Evolutionary conservation across 768 basidiomycete genomes (phyloP), one percentile per base, ranked within the genome.

Genomic region (Trametes coccinea): DNA sequence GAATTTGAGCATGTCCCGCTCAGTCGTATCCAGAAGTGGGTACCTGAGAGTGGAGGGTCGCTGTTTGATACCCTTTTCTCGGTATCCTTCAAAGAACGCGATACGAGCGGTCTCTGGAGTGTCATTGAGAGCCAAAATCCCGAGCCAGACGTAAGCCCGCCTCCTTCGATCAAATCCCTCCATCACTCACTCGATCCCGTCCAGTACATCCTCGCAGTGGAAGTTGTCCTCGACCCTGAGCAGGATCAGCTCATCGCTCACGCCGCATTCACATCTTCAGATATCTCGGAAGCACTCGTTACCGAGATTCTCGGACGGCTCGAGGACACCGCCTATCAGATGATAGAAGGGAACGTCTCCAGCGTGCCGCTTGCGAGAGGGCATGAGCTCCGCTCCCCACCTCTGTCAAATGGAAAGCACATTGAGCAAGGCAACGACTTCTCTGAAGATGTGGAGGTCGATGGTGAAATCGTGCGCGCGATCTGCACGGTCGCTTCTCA

Each of bases 11-110:
- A 73, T 47, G 54, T 74, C 27, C 62, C 74, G 22, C 66, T 75
- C n/a, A 67, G 70, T 47, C 66, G 63, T 3, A 68, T 75, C 16
- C 73, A 75, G 56, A 67, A 66, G 30, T 75, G 72, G 74, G 59
- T 75, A 4, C 49, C 48, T 13, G 57, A 48, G 44, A 58, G 66
- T 10, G 66, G 63, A 10, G 60, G 52, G 6, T 49, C 59, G 8
- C 60, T 75, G 22, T 71, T 75, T 45, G 74, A 75, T 41, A 69
- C 71, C 31, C 45, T 75, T 39, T 75, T 75, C 51, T 74, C 72
- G 1, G 67, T 75, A 22, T 66, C 64, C 34, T 71, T 65, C 46
- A 66, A 70, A 56, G 70, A 75, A 30, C 57, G 63, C 9, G 63
- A 47, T n/a, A 49, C 33, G 13, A 67, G 62, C 59, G 48, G 60